Conservation (phyloP, 2,329 filamentous ascomycete genomes). For the Aspergillus texensis region DNA sequence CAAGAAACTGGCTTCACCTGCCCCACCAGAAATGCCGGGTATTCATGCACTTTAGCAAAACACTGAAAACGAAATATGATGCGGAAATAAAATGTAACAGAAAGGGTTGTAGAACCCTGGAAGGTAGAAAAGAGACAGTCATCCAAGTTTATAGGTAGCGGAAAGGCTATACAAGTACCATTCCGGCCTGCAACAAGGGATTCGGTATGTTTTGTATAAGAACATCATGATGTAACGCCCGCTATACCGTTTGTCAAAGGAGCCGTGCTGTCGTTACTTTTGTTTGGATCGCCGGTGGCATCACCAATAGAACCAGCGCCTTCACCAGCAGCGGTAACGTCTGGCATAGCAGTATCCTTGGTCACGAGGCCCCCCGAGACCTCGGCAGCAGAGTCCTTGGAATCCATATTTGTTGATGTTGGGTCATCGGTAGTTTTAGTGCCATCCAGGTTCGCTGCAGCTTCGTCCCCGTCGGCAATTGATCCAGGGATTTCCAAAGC, state of each 20-base stretch:
- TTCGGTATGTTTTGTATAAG: not conserved
- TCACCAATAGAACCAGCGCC: conserved; percentile 1
- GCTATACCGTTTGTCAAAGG: conserved; percentile 60
- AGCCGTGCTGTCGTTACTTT: conserved; percentile 40
- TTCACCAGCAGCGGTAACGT: conserved; percentile 17
- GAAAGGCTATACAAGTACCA: not conserved
- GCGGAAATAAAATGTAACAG: not conserved
- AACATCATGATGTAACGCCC: conserved; percentile 50
- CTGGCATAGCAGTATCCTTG: conserved; percentile 21
- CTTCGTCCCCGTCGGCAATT: conserved; percentile 32
- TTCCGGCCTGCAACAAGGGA: not conserved
- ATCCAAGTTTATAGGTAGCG: not conserved
- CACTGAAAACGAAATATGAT: not conserved
- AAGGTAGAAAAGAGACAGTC: conserved; percentile 5
- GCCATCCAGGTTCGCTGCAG: conserved; percentile 20
- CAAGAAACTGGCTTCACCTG: not conserved
- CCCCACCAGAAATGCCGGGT: not conserved
- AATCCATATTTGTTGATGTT: conserved; percentile 50
- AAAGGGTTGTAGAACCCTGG: not conserved
- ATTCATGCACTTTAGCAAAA: not conserved
- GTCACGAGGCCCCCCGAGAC: conserved; percentile 9
- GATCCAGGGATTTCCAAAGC: conserved; percentile 30
- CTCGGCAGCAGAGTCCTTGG: conserved; percentile 26
- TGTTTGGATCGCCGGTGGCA: conserved; percentile 21
- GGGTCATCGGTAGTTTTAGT: conserved; percentile 13